Evolutionary conservation across 1,139 yeast species (phyloP).

Genomic region (Hanseniaspora sp.): DNA sequence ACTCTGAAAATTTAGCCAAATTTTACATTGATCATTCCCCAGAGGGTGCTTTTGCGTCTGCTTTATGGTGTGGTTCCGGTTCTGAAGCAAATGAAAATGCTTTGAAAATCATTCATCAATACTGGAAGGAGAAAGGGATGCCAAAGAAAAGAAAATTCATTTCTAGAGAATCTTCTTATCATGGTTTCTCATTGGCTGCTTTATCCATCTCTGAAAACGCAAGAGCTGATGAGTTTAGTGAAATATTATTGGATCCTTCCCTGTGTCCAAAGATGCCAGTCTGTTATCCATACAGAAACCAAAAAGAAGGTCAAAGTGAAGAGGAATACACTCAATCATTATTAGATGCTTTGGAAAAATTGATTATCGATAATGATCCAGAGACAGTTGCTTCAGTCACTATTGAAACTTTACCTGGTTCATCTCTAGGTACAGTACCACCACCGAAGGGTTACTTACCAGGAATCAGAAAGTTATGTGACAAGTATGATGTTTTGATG

Average conservation of each 20-base stretch:
- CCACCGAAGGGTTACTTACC: constrained; percentile 49
- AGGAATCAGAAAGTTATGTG: constrained; percentile 43
- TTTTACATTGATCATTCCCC: constrained; percentile 47
- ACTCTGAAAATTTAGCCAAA: constrained; percentile 41
- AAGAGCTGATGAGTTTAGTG: constrained; percentile 36
- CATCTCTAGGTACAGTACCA: constrained; percentile 46
- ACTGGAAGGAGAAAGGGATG: constrained; percentile 42
- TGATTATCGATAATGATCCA: constrained; percentile 42
- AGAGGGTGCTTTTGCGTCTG: constrained; percentile 42
- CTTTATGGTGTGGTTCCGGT: constrained; percentile 49
- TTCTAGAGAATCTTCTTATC: constrained; percentile 46
- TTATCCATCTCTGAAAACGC: constrained; percentile 39
- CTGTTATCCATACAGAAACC: constrained; percentile 42
- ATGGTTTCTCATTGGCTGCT: constrained; percentile 49
- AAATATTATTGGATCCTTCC: constrained; percentile 29
- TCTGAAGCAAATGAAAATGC: constrained; percentile 55
- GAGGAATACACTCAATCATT: constrained; percentile 41
- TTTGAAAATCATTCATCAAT: constrained; percentile 46
- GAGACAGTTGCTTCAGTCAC: constrained; percentile 44
- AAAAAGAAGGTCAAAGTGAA: constrained; percentile 38
- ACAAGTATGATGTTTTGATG: constrained; percentile 48
- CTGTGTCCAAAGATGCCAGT: constrained; percentile 30
- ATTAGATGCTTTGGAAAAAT: constrained; percentile 39
- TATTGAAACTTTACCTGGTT: constrained; percentile 48
- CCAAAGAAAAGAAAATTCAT: constrained; percentile 41